phyloP scores from a whole-genome alignment of 805 yeast species.

The Starmerella vitae region DNA sequence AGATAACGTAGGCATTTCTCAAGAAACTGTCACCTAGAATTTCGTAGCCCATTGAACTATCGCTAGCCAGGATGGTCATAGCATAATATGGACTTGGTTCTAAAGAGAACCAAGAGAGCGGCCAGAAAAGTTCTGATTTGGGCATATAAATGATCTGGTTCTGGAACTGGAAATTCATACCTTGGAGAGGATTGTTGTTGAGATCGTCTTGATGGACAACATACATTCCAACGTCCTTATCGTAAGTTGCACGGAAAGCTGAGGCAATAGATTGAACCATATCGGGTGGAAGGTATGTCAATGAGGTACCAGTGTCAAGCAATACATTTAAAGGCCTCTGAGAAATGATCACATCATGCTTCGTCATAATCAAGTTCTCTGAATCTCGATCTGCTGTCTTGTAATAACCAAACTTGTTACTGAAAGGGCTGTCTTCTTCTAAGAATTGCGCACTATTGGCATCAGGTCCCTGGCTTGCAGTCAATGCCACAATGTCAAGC shows the following conservation, averaged over 20 bases:
- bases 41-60: slow-evolving; percentile 24
- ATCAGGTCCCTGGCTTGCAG: slow-evolving; percentile 9
- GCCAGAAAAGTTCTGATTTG: slow-evolving; percentile 26
- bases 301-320: slow-evolving; percentile 46
- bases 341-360: slow-evolving; percentile 14
- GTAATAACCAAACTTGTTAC: slow-evolving; percentile 2
- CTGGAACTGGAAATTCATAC: slow-evolving; percentile 37
- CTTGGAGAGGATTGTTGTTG: slow-evolving; percentile 14
- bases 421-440: background rate
- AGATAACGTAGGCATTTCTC: slow-evolving; percentile 43
- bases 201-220: slow-evolving; percentile 28
- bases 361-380: background rate
- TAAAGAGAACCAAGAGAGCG: slow-evolving; percentile 23
- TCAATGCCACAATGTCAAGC: slow-evolving; percentile 17
- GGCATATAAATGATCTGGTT: slow-evolving; percentile 41
- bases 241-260: slow-evolving; percentile 32
- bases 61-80: slow-evolving; percentile 23
- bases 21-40: slow-evolving; percentile 47
- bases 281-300: slow-evolving; percentile 35
- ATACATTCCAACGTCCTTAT: slow-evolving; percentile 31
- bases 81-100: slow-evolving; percentile 21
- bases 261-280: slow-evolving; percentile 27
- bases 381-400: background rate
- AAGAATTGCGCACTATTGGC: background rate
- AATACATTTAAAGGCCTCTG: slow-evolving; percentile 27